These are phyloP conservation scores for Rostrohypoxylon terebratum DNA, from an alignment of 495 filamentous ascomycete species.

Conservation along the genomic window DNA sequence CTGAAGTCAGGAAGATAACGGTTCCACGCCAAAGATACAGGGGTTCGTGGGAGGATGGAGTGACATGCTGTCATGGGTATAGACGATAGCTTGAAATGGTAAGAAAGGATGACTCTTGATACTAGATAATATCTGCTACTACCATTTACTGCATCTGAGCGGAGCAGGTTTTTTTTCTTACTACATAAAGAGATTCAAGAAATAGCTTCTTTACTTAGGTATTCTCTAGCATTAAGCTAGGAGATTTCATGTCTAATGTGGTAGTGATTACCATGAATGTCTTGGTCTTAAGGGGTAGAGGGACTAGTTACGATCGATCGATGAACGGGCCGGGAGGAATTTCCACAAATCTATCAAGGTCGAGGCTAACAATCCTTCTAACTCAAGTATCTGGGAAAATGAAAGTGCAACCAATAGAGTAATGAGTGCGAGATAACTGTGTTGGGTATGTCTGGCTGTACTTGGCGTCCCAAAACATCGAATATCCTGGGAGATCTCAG, in stretches of 20 bases:
- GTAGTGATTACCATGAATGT: slow-evolving; percentile 30
- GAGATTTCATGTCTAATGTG: slow-evolving; percentile 26
- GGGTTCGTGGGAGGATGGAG: slow-evolving; percentile 22
- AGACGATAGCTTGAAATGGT: slow-evolving; percentile 23
- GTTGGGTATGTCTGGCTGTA: slow-evolving; percentile 11
- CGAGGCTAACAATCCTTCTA: slow-evolving; percentile 22
- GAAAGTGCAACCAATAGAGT: neutral
- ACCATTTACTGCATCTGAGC: slow-evolving; percentile 1
- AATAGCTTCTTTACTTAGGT: slow-evolving; percentile 30
- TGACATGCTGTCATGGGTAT: slow-evolving; percentile 5
- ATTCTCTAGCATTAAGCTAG: slow-evolving; percentile 18
- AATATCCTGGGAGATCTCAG: slow-evolving; percentile 21
- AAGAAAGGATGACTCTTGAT: slow-evolving; percentile 23
- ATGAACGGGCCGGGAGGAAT: slow-evolving; percentile 34
- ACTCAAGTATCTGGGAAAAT: slow-evolving; percentile 29
- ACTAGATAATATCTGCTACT: slow-evolving; percentile 9
- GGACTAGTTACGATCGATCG: slow-evolving; percentile 11
- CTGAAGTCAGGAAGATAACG: slow-evolving; percentile 17
- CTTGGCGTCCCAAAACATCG: slow-evolving; percentile 15
- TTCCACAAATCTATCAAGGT: slow-evolving; percentile 29
- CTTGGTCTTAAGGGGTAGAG: slow-evolving; percentile 18
- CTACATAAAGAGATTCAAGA: slow-evolving; percentile 11
- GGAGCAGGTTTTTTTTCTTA: slow-evolving; percentile 18
- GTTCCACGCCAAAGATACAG: neutral
- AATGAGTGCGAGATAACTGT: slow-evolving; percentile 9